These are phyloP conservation scores for Marvania coccoides DNA, from an alignment of 139 green algal genomes.

Conservation along the genomic window DNA sequence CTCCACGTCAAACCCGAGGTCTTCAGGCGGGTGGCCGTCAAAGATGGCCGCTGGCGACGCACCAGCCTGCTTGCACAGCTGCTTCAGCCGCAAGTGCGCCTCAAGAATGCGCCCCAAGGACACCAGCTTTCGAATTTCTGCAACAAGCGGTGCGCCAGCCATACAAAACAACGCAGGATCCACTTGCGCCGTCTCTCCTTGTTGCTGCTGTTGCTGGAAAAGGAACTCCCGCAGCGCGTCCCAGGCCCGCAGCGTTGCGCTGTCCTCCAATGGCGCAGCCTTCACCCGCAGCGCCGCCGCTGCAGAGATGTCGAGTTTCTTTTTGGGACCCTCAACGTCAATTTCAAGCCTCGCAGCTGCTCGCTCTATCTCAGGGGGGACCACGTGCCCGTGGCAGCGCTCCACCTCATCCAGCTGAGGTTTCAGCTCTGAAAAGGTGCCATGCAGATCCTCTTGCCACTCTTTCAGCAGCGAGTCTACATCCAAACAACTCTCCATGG, in stretches of 20 bases:
- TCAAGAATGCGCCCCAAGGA: too few species aligned
- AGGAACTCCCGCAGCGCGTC: too few species aligned
- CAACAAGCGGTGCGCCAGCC: too few species aligned
- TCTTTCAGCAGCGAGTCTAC: neutral
- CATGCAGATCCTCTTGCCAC: neutral
- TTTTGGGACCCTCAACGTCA: neutral
- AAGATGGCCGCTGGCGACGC: too few species aligned
- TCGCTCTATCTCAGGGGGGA: constrained; percentile 1
- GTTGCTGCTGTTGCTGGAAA: too few species aligned
- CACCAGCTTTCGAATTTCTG: too few species aligned
- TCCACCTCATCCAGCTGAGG: neutral
- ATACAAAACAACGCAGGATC: too few species aligned
- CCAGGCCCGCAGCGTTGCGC: neutral
- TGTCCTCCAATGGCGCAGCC: neutral
- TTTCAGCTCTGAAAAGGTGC: neutral
- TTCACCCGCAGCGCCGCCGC: neutral
- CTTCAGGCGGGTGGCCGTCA: too few species aligned
- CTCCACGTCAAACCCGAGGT: neutral
- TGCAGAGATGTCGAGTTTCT: neutral
- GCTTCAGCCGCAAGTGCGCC: too few species aligned
- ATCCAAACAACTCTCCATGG: neutral
- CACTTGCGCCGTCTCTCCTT: too few species aligned
- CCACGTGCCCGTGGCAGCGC: neutral
- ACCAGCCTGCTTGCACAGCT: too few species aligned
- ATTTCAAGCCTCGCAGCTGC: neutral